phyloP scores from a whole-genome alignment of 106 monocot genomes.

The Narthecium ossifragum region DNA sequence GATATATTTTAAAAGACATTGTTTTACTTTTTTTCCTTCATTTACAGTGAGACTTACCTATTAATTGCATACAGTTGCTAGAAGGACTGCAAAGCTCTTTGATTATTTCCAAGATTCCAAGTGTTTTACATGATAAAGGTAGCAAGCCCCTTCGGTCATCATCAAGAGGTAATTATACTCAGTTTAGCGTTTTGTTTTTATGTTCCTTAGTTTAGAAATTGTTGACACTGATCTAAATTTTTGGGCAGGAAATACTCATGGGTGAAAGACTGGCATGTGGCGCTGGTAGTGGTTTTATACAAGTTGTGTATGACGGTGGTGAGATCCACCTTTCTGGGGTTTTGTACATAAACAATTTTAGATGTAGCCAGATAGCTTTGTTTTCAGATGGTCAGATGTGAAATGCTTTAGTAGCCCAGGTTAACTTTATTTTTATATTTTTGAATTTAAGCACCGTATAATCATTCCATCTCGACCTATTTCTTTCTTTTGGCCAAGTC shows the following conservation, averaged over 20 bases:
- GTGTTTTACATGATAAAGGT: slow-evolving; percentile 47
- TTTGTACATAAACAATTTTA: slow-evolving; percentile 25
- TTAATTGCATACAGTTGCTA: slow-evolving; percentile 57
- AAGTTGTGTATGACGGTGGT: slow-evolving; percentile 7
- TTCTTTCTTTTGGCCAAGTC: too few relatives aligned
- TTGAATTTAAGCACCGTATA: neutral
- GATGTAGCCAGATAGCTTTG: slow-evolving; percentile 7
- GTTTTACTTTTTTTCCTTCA: too few relatives aligned
- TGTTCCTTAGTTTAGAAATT: too few relatives aligned
- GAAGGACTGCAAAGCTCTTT: slow-evolving; percentile 95
- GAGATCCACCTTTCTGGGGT: neutral
- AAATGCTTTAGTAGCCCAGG: slow-evolving; percentile 20
- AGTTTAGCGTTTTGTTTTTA: neutral
- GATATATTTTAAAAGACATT: too few relatives aligned
- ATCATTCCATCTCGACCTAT: too few relatives aligned
- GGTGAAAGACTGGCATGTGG: neutral
- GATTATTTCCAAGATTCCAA: slow-evolving; percentile 51
- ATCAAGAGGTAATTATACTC: slow-evolving; percentile 46
- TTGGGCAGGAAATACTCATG: slow-evolving; percentile 30
- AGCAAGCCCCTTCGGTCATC: slow-evolving; percentile 24
- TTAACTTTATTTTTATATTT: slow-evolving; percentile 17
- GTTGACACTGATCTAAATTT: slow-evolving; percentile 1
- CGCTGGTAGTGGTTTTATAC: too few relatives aligned
- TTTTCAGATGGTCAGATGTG: slow-evolving; percentile 20
- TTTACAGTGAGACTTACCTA: neutral